These are phyloP conservation scores for Musa beccarii DNA, from an alignment of 176 grass and related monocot genomes.

Conservation along the genomic window DNA sequence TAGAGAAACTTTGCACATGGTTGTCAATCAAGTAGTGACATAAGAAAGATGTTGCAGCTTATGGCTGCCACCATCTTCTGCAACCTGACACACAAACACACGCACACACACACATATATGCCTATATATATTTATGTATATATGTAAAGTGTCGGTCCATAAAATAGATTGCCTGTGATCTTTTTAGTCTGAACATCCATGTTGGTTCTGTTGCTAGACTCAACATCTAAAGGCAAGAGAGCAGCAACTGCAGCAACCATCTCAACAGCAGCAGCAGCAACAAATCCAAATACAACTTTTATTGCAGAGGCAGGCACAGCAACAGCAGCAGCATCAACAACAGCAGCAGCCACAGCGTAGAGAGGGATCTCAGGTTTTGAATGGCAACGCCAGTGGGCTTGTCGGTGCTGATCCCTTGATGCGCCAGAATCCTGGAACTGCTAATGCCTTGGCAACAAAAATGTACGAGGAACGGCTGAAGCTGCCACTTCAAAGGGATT, in stretches of 20 bases:
- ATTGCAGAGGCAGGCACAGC: slow-evolving; percentile 17
- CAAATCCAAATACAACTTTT: slow-evolving; percentile 15
- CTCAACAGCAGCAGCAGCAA: slow-evolving; percentile 10
- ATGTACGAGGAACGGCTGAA: slow-evolving; percentile 38
- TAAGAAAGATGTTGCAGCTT: neutral
- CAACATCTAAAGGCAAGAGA: slow-evolving; percentile 16
- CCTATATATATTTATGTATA: neutral
- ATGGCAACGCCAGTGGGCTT: slow-evolving; percentile 31
- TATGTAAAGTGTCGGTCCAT: neutral
- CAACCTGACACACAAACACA: neutral
- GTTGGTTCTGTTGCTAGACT: slow-evolving; percentile 1
- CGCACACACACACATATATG: too few species aligned
- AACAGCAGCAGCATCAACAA: slow-evolving; percentile 21
- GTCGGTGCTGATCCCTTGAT: slow-evolving; percentile 21
- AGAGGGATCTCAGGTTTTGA: slow-evolving; percentile 22
- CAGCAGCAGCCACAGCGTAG: slow-evolving; percentile 32
- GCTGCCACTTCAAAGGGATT: neutral
- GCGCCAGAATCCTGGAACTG: slow-evolving; percentile 24
- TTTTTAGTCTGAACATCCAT: neutral
- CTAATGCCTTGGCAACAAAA: slow-evolving; percentile 43
- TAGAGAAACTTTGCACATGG: neutral
- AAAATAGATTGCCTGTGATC: neutral
- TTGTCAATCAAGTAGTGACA: neutral
- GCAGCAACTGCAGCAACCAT: slow-evolving; percentile 13
- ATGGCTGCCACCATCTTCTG: neutral